Conservation (phyloP, 148 eudicot species). For the Dysphania ambrosioides region DNA sequence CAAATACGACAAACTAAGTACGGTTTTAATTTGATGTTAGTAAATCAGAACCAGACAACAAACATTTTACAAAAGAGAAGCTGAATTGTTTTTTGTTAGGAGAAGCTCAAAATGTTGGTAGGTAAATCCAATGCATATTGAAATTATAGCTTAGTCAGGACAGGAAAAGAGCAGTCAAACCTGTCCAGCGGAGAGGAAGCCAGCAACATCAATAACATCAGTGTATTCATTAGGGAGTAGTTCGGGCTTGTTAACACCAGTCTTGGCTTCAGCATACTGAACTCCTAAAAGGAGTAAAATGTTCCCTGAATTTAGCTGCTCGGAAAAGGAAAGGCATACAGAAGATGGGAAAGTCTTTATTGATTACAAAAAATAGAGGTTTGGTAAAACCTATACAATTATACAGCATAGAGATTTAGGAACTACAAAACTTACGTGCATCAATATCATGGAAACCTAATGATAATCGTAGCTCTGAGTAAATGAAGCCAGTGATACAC, state of each 20-base stretch:
- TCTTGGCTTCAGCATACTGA: conserved; percentile 64
- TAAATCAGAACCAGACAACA: neutral
- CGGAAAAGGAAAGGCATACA: neutral
- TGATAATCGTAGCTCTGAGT: neutral
- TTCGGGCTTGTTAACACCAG: conserved; percentile 95
- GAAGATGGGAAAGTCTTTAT: neutral
- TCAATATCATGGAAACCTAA: neutral
- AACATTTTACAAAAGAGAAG: neutral
- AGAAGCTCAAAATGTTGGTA: neutral
- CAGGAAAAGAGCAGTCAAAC: conserved; percentile 29
- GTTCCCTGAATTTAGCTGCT: conserved; percentile 21
- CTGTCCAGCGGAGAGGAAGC: conserved; percentile 94
- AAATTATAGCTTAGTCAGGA: neutral
- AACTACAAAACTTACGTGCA: neutral
- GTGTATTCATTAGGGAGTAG: conserved; percentile 80
- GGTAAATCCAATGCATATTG: neutral
- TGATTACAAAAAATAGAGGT: neutral
- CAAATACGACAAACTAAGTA: neutral
- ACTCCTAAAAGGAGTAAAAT: conserved; percentile 52
- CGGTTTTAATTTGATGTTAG: neutral
- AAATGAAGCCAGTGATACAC: neutral
- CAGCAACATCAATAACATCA: conserved; percentile 89
- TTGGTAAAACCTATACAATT: neutral
- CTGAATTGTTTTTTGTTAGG: too few relatives aligned
- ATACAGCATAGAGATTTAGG: neutral